These are phyloP conservation scores for Cryptomeria japonica DNA, from an alignment of 75 land plant genomes.

Conservation along the genomic window DNA sequence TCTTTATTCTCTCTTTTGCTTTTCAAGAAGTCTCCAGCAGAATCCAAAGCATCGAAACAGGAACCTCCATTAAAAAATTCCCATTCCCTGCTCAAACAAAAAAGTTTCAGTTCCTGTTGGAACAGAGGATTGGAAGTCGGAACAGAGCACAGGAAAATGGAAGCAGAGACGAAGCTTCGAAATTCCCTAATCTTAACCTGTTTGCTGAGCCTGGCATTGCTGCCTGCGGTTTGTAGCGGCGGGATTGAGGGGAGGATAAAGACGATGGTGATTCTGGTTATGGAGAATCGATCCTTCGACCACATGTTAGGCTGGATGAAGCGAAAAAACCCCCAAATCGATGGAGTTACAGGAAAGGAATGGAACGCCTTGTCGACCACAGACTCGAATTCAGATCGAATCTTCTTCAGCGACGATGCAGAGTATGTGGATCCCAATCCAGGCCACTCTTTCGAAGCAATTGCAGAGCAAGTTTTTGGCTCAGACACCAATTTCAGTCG, in stretches of 20 bases:
- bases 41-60: too few species aligned
- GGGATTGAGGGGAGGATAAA: slow-evolving; percentile 57
- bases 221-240: neutral
- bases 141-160: too few species aligned
- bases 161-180: neutral
- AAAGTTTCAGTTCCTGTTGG: too few species aligned
- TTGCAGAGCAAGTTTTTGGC: slow-evolving; percentile 78
- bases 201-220: neutral
- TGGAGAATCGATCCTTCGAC: slow-evolving; percentile 97
- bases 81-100: too few species aligned
- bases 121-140: too few species aligned
- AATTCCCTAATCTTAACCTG: neutral
- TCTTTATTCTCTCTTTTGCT: too few species aligned
- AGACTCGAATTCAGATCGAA: slow-evolving; percentile 21
- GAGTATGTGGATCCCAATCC: slow-evolving; percentile 92
- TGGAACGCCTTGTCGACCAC: slow-evolving; percentile 62
- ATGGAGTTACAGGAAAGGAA: slow-evolving; percentile 82
- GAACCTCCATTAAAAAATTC: too few species aligned
- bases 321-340: slow-evolving; percentile 59
- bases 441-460: slow-evolving; percentile 81
- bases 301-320: slow-evolving; percentile 98
- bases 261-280: slow-evolving; percentile 75
- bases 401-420: slow-evolving; percentile 71
- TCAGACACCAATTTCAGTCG: slow-evolving; percentile 12
- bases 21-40: too few species aligned